Base-by-base conservation (phyloP, 2,329 filamentous ascomycete species). In the Colletotrichum sp. region DNA sequence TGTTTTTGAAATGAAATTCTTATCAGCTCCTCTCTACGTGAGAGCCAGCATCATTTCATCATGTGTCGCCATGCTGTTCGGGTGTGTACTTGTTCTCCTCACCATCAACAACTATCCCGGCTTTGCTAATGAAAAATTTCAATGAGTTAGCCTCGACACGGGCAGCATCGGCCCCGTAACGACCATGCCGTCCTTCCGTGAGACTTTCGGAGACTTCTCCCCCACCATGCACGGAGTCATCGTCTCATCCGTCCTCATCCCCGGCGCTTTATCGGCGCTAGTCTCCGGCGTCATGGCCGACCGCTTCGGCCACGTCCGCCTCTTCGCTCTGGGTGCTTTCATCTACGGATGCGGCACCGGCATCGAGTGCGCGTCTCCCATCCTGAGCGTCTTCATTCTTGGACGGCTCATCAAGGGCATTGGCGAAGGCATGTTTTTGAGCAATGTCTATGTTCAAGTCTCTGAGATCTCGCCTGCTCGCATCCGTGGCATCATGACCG, bases 101-200 rank as follows among this genome's bases (percentile, higher is more conserved):
- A 9, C 27, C 61, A 16, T 54, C 31, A 13, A 36, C 31, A 29
- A 51, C 27, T 65, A n/a, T 6, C 0, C 21, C 29, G 15, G 24
- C 33, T 1, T 24, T 55, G 38, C 36, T 27, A n/a, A 66, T 75
- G 16, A 73, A 31, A 66, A 13, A 9, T 8, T 27, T 6, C 24
- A 15, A 31, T 57, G 33, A 16, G 18, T 18, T 71, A 78, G 80
- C 62, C 78, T 81, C 55, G 82, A 84, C 51, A 84, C 90, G 1
- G 89, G 90, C 12, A 88, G 85, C 31, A 90, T 92, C 66, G 90
- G 91, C 2, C 87, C 90, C 6, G 86, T 92, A 0, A 92, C 90
- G 0, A 85, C 86, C 4, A 92, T 92, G 90, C 77, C 83, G 0
- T 81, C 83, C 18, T 92, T 90, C 78, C 82, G 82, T 12, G 70